A percentile compares a stretch with the other conserved stretches of the same genome.
These are phyloP conservation scores for Ascochyta lentis DNA, from an alignment of 2,329 filamentous ascomycete genomes.

Conservation along the genomic window DNA sequence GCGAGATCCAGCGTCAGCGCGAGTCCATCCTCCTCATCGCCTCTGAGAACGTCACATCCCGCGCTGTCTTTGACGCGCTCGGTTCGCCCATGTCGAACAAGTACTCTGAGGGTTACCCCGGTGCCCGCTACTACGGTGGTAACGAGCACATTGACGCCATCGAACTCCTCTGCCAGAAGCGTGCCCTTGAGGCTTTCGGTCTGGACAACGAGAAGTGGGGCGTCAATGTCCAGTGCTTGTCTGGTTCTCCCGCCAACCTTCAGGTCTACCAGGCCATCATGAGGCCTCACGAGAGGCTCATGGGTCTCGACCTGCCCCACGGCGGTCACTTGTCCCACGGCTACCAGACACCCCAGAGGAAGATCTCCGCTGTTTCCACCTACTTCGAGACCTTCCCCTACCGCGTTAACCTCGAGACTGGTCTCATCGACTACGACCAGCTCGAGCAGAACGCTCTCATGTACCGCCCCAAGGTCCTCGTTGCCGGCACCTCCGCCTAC, in stretches of 20 bases:
- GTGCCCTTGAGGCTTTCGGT: constrained; percentile 86
- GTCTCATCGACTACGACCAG: constrained; percentile 92
- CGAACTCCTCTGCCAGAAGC: constrained; percentile 86
- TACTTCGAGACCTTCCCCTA: constrained; percentile 99
- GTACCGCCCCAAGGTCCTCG: constrained; percentile 94
- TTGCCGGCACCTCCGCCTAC: constrained; percentile 95
- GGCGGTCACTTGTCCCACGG: constrained; percentile 95
- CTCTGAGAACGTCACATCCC: constrained; percentile 52
- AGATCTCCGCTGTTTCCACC: constrained; percentile 98
- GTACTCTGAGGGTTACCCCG: constrained; percentile 97
- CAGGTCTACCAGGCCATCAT: constrained; percentile 98
- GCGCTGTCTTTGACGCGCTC: constrained; percentile 55
- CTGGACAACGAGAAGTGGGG: constrained; percentile 89
- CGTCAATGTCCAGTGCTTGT: constrained; percentile 88
- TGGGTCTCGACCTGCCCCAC: constrained; percentile 95
- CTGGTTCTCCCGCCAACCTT: constrained; percentile 92
- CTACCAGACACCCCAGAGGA: constrained; percentile 94
- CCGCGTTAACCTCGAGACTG: constrained; percentile 86
- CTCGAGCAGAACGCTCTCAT: constrained; percentile 85
- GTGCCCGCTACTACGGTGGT: constrained; percentile 93
- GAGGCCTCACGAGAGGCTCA: constrained; percentile 91
- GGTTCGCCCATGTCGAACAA: constrained; percentile 75
- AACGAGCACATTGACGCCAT: constrained; percentile 95
- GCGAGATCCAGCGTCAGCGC: constrained; percentile 94
- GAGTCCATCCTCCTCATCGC: constrained; percentile 80